Evolutionary conservation across 2,329 filamentous ascomycete genomes (phyloP), one percentile per base, ranked within the genome.

Genomic region (Whalleya microplaca): DNA sequence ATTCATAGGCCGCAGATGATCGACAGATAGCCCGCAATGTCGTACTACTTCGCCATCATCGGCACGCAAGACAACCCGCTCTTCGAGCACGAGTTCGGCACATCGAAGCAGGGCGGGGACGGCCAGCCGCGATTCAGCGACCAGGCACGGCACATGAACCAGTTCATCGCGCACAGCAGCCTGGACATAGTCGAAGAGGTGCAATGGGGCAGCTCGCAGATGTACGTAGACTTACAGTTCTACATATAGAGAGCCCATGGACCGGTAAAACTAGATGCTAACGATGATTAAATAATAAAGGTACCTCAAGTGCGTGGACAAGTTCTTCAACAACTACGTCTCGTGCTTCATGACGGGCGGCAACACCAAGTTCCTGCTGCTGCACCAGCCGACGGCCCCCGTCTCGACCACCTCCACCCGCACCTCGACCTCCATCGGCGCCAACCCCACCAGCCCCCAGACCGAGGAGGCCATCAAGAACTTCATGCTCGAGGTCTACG

Each of bases 11-110:
- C 52, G 49, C 59, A 64, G 61, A 66, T 67, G 65, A 45, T 65
- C 49, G 61, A 66, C 56, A 62, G 57, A 61, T 66, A 66, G 37
- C 23, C 37, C 62, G 60, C 65, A 55, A 98, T 98, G 95, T 97
- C 93, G 58, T 99, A 98, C 83, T 97, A 97, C 80, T 98, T 99
- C 78, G 91, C 91, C 71, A 96, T 99, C 66, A 86, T 99, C 74
- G 95, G 93, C 71, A 96, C 92, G 20, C 91, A 92, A 68, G 95
- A 99, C 80, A 96, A 94, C 72, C 94, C 95, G 32, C 85, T 99
- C 65, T 99, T 98, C 78, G 94, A 96, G 78, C 86, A 96, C 76
- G 93, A 96, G 72, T 99, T 99, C 73, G 95, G 95, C 68, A 97
- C 94, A 41, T 96, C 92, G 41, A 97, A 97, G 76, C 89, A 92